Conservation (phyloP, 2,329 filamentous ascomycete species). For the Fusarium secorum region DNA sequence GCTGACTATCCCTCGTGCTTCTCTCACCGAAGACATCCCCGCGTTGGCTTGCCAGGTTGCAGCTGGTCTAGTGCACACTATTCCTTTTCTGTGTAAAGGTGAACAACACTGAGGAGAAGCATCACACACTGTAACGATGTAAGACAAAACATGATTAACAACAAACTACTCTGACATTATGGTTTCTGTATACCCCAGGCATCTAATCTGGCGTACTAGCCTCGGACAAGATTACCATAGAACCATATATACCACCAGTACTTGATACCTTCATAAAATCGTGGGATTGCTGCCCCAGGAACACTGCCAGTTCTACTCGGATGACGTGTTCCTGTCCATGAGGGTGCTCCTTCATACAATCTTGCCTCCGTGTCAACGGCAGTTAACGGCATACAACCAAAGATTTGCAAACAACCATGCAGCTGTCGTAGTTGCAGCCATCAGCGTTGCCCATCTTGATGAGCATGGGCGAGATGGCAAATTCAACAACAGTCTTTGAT, state of each 20-base stretch:
- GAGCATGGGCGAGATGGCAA: background rate
- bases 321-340: background rate
- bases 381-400: background rate
- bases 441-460: slow-evolving; percentile 1
- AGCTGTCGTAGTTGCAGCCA: background rate
- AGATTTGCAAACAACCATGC: background rate
- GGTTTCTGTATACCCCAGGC: background rate
- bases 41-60: slow-evolving; percentile 16
- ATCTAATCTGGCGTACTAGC: background rate
- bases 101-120: background rate
- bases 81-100: slow-evolving; percentile 27
- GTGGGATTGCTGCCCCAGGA: background rate
- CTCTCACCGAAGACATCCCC: slow-evolving; percentile 21
- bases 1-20: slow-evolving; percentile 31
- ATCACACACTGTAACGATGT: background rate
- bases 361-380: background rate
- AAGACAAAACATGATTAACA: background rate
- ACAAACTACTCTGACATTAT: background rate
- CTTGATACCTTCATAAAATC: background rate
- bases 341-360: background rate
- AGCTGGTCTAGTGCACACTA: slow-evolving; percentile 1
- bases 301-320: background rate
- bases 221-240: no score
- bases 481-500: background rate
- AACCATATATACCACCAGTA: background rate